Evolutionary conservation across 176 grass and related monocot genomes (phyloP).

Genomic region (Bolboschoenus planiculmis): DNA sequence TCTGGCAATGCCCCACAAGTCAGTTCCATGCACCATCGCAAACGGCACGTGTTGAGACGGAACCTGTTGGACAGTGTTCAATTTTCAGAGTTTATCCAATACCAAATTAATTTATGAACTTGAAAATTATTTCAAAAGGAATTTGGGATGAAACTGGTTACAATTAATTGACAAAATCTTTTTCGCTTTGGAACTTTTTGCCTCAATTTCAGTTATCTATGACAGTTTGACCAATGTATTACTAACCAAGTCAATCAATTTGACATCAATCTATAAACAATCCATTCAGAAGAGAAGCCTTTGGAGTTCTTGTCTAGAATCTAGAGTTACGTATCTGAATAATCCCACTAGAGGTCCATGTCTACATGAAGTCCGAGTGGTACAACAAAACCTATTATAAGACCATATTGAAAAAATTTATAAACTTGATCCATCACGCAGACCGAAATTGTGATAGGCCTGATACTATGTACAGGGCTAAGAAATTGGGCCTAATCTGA

Average conservation of each 20-base stretch:
- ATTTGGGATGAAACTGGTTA: background rate
- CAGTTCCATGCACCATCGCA: slow-evolving; percentile 20
- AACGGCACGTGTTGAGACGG: slow-evolving; percentile 28
- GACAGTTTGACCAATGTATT: no score
- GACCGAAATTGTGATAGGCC: no score
- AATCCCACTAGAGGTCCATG: no score
- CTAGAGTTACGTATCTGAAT: no score
- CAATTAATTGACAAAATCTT: background rate
- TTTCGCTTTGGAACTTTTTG: background rate
- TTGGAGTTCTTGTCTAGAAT: background rate
- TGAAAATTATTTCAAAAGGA: background rate
- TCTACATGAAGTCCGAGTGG: no score
- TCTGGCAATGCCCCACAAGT: slow-evolving; percentile 31
- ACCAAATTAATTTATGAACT: background rate
- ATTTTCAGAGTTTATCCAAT: background rate
- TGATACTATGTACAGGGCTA: background rate
- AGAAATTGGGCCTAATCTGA: background rate
- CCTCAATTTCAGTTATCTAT: background rate
- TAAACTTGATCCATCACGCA: no score
- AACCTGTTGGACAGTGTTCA: background rate
- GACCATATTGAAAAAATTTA: no score
- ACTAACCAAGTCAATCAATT: background rate
- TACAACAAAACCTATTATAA: no score
- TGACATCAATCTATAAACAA: background rate
- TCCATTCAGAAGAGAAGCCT: background rate